Percentiles rank a stretch among this genome's conserved stretches.
Conservation (phyloP, 192 early-diverging fungal species). For the Phlyctochytrium arcticum region DNA sequence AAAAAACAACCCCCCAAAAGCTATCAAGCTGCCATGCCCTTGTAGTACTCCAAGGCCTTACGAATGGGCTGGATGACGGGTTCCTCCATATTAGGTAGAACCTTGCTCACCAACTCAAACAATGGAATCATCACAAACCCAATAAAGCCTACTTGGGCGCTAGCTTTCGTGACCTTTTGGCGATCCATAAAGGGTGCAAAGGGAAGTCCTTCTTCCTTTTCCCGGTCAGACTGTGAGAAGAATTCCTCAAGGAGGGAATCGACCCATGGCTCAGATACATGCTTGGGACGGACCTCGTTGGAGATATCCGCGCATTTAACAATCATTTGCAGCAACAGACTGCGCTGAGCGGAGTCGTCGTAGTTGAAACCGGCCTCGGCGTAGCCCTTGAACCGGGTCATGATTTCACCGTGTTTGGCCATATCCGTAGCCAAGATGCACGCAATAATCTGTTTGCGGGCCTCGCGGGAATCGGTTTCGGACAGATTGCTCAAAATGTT, state of each 20-base stretch:
- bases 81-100: constrained; percentile 44
- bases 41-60: constrained; percentile 37
- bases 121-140: constrained; percentile 56
- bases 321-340: constrained; percentile 47
- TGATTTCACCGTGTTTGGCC: constrained; percentile 50
- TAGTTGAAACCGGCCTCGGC: constrained; percentile 35
- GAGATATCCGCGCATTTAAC: constrained; percentile 55
- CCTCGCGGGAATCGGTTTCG: constrained; percentile 37
- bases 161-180: constrained; percentile 51
- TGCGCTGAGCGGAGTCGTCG: constrained; percentile 40
- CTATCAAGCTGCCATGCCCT: not conserved
- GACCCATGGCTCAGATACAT: constrained; percentile 52
- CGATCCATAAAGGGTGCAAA: constrained; percentile 57
- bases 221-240: constrained; percentile 49
- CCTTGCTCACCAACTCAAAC: constrained; percentile 45
- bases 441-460: constrained; percentile 42
- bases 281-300: constrained; percentile 54
- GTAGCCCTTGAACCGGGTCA: constrained; percentile 38
- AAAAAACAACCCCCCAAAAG: too few species aligned
- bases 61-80: constrained; percentile 35
- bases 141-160: constrained; percentile 46
- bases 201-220: constrained; percentile 51
- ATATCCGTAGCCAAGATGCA: constrained; percentile 56
- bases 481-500: constrained; percentile 35
- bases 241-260: constrained; percentile 51